phyloP scores from a whole-genome alignment of 192 early-diverging fungal species.

The Coemansia sp. region DNA sequence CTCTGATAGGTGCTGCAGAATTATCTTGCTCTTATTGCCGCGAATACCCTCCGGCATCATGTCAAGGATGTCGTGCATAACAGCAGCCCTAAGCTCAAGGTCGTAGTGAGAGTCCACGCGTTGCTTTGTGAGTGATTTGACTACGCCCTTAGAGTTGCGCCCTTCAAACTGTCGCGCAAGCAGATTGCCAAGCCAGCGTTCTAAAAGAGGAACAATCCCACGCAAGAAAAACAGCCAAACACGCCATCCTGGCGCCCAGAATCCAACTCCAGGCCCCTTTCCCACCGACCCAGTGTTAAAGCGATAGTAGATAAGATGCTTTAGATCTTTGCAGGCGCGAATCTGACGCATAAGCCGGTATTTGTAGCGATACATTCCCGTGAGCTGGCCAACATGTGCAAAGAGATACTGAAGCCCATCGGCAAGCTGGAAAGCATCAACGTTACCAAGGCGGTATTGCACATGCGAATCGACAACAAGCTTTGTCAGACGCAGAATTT shows the following conservation, averaged over 20 bases:
- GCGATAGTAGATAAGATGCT: slow-evolving; percentile 89
- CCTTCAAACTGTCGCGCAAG: slow-evolving; percentile 99
- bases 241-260: slow-evolving; percentile 99
- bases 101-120: slow-evolving; percentile 99
- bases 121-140: slow-evolving; percentile 98
- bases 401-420: slow-evolving; percentile 99
- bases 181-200: slow-evolving; percentile 98
- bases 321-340: slow-evolving; percentile 92
- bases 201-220: slow-evolving; percentile 94
- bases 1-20: slow-evolving; percentile 94
- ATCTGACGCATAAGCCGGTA: slow-evolving; percentile 97
- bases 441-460: slow-evolving; percentile 96
- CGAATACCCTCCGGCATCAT: slow-evolving; percentile 99
- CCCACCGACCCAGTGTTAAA: slow-evolving; percentile 96
- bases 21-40: slow-evolving; percentile 92
- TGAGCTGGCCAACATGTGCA: slow-evolving; percentile 97
- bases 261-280: slow-evolving; percentile 97
- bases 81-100: slow-evolving; percentile 94
- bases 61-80: slow-evolving; percentile 98
- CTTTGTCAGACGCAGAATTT: slow-evolving; percentile 96
- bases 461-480: slow-evolving; percentile 97
- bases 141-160: slow-evolving; percentile 93
- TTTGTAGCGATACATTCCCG: slow-evolving; percentile 99
- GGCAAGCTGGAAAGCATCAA: slow-evolving; percentile 98
- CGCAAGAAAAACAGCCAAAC: slow-evolving; percentile 99